Percentiles rank a stretch among this genome's conserved stretches.
Conservation (phyloP, 306 rosid species). For the Aeschynomene evenia region DNA sequence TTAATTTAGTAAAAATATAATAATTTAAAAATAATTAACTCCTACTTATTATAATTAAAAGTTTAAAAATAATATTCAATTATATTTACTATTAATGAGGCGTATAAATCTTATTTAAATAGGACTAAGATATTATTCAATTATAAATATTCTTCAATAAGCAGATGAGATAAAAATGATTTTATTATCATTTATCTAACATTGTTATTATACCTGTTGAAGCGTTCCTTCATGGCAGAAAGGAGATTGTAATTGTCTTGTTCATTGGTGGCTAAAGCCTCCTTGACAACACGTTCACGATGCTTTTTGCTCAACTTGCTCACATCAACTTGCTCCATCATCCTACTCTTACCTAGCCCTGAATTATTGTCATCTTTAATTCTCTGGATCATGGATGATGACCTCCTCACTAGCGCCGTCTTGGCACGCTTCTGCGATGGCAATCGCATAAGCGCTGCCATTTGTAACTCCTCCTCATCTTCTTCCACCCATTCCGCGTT, state of each 20-base stretch:
- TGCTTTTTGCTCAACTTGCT: conserved; percentile 47
- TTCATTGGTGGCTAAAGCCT: conserved; percentile 71
- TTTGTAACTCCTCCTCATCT: conserved; percentile 68
- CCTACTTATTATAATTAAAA: no score
- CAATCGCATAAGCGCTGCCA: conserved; percentile 63
- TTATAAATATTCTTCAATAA: no score
- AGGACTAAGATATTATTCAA: no score
- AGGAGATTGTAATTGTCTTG: conserved; percentile 75
- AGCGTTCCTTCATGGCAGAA: conserved; percentile 69
- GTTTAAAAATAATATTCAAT: no score
- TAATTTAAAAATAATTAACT: no score
- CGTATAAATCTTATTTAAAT: no score
- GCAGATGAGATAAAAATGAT: no score
- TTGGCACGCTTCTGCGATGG: conserved; percentile 50
- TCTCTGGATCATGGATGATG: background rate
- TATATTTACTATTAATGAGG: no score
- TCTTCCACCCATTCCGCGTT: conserved; percentile 65
- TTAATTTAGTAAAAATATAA: no score
- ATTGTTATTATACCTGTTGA: conserved; percentile 50
- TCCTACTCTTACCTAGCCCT: background rate
- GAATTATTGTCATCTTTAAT: background rate
- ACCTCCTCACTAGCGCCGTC: conserved; percentile 44
- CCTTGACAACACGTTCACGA: conserved; percentile 62
- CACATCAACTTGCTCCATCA: conserved; percentile 52
- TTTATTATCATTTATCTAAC: no score